A percentile compares a stretch with the other conserved stretches of the same genome.
Evolutionary conservation across 176 grass and related monocot species (phyloP).

Genomic region (Panicum miliaceum): DNA sequence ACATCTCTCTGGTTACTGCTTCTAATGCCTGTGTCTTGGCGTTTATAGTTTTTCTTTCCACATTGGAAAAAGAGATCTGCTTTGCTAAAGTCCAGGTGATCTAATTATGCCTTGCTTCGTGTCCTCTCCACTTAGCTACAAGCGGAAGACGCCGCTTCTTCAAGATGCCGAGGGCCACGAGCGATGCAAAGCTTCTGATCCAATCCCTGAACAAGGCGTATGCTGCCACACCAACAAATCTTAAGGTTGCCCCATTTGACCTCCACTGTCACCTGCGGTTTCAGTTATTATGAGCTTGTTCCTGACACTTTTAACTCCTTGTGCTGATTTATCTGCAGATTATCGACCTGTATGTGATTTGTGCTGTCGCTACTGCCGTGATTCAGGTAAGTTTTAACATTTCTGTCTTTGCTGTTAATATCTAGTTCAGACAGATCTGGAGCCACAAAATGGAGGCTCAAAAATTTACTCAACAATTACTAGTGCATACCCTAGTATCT

Average conservation of each 20-base stretch:
- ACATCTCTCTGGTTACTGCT: no score
- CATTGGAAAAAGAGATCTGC: neutral
- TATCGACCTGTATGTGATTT: slow-evolving; percentile 84
- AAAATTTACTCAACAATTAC: neutral
- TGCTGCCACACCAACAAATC: slow-evolving; percentile 72
- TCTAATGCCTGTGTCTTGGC: no score
- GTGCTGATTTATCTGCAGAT: slow-evolving; percentile 61
- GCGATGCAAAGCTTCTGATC: slow-evolving; percentile 71
- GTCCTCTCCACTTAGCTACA: neutral
- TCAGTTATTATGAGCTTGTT: neutral
- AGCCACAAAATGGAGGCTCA: neutral
- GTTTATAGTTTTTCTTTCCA: neutral
- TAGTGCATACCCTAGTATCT: neutral
- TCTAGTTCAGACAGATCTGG: neutral
- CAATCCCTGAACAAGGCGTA: slow-evolving; percentile 83
- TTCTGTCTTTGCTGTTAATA: neutral
- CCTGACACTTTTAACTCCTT: neutral
- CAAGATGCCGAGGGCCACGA: slow-evolving; percentile 67
- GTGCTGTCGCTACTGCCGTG: slow-evolving; percentile 58
- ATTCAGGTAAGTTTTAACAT: slow-evolving; percentile 52
- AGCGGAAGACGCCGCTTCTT: neutral
- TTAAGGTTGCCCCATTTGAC: slow-evolving; percentile 52
- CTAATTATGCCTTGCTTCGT: neutral
- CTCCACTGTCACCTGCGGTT: neutral
- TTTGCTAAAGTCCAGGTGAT: neutral